Base-by-base conservation (phyloP, 192 early-diverging fungal species). In the Backusella morwellensis region DNA sequence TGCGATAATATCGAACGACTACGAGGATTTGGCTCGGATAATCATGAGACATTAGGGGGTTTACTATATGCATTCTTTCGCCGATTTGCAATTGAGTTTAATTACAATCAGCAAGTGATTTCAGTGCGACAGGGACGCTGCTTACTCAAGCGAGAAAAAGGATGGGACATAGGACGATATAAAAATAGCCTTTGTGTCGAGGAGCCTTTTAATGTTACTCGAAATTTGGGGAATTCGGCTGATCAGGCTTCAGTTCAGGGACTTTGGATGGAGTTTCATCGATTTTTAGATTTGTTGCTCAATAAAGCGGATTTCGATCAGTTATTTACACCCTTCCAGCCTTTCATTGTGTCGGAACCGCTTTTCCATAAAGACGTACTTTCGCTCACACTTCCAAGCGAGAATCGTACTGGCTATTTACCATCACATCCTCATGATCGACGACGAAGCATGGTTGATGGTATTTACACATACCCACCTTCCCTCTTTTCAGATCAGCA, bases 201-300 rank as follows among this genome's bases (percentile, higher is more conserved):
- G 75, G 97, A 98, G 83, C 97, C 97, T 7, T 95, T 99, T 76
- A 91, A 95, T 75, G 91, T 92, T 0, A 87, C 88, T 74, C 87
- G 96, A 38, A 99, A 99, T 67, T 87, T 99, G 3, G 97, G 93
- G 0, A 97, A 99, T 73, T 94, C 93, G 26, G 95, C 95, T 2
- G 96, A 97, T 82, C 88, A 85, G 32, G 83, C 86, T 0, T 91
- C 92, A 8, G 91, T 97, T 6, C 87, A 89, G 36, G 96, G 96
- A 14, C 78, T 98, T 66, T 83, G 91, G 35, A 76, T 83, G n/a
- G 97, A 98, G 83, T 94, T 96, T 74, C 85, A 87, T 66, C 88
- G 97, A 4, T 94, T 91, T 4, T 84, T 93, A 47, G 77, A 79
- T 35, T 36, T 79, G 47, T n/a, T 79, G 40, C 9, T 74, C 15